Evolutionary conservation across 495 filamentous ascomycete genomes (phyloP).

Genomic region (Aspergillus steynii): DNA sequence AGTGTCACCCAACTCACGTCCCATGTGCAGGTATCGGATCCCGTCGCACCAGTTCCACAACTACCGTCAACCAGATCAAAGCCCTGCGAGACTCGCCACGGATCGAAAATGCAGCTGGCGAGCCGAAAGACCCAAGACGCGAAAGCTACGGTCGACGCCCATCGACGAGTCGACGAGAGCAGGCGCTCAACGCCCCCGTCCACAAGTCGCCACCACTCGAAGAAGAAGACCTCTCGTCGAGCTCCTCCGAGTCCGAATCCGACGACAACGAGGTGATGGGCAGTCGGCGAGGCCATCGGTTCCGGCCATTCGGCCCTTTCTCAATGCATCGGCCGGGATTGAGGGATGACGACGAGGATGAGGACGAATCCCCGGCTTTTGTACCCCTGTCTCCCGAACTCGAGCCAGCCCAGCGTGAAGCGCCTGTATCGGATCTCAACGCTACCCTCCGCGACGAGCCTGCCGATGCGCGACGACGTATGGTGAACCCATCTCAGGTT

Average conservation of each 20-base stretch:
- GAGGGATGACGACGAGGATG: conserved; percentile 45
- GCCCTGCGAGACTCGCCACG: conserved; percentile 39
- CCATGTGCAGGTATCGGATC: conserved; percentile 24
- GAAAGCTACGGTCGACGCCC: conserved; percentile 35
- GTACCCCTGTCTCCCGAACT: conserved; percentile 58
- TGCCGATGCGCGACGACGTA: conserved; percentile 37
- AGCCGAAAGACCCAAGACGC: conserved; percentile 39
- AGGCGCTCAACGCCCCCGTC: conserved; percentile 21
- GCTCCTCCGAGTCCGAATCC: conserved; percentile 49
- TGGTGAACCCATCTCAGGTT: conserved; percentile 24
- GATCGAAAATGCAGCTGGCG: conserved; percentile 43
- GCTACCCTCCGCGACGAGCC: conserved; percentile 60
- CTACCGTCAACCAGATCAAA: conserved; percentile 48
- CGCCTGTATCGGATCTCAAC: conserved; percentile 52
- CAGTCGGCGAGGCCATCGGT: conserved; percentile 25
- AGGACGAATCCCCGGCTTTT: conserved; percentile 67
- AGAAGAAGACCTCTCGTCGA: conserved; percentile 39
- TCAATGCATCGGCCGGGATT: conserved; percentile 38
- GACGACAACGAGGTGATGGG: conserved; percentile 58
- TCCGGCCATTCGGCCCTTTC: conserved; percentile 41
- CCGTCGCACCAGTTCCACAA: conserved; percentile 58
- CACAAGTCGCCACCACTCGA: conserved; percentile 37
- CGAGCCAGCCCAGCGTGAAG: conserved; percentile 24
- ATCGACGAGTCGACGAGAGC: conserved; percentile 34
- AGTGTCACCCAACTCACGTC: background rate